phyloP scores from a whole-genome alignment of 2,329 filamentous ascomycete genomes.

The Aspergillus fumigatus region DNA sequence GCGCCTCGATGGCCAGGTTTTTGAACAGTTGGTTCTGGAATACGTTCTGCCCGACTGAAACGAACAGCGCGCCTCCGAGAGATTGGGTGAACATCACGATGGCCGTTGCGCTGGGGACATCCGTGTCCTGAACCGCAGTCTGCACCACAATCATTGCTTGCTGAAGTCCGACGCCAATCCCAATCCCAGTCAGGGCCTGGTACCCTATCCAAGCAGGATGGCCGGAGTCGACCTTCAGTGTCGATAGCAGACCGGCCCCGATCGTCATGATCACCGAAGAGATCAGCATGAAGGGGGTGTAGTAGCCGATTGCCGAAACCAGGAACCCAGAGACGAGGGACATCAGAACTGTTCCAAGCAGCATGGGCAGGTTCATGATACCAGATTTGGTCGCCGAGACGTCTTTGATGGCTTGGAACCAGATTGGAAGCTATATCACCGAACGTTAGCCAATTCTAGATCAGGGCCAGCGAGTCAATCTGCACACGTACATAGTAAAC shows the following conservation, averaged over 20 bases:
- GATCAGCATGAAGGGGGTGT: constrained; percentile 37
- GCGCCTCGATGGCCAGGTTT: constrained; percentile 22
- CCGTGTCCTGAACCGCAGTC: constrained; percentile 25
- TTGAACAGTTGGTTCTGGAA: constrained; percentile 33
- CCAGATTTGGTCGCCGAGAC: constrained; percentile 32
- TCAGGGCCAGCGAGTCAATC: background rate
- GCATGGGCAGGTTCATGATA: constrained; percentile 35
- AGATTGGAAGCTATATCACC: constrained; percentile 36
- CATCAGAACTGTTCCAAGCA: constrained; percentile 28
- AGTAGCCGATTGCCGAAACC: constrained; percentile 34
- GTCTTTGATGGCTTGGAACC: constrained; percentile 40
- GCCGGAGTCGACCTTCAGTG: constrained; percentile 27
- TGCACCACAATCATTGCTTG: constrained; percentile 34
- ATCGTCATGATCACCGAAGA: constrained; percentile 28
- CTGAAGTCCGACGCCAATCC: constrained; percentile 34
- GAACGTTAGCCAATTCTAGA: background rate
- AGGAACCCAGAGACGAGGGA: constrained; percentile 28
- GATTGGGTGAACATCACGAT: constrained; percentile 35
- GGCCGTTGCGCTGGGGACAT: constrained; percentile 33
- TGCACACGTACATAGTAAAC: constrained; percentile 39
- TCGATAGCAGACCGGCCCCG: constrained; percentile 34
- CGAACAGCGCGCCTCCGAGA: constrained; percentile 35
- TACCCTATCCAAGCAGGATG: constrained; percentile 38
- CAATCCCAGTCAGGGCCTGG: constrained; percentile 33
- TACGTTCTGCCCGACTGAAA: constrained; percentile 30